phyloP scores from a whole-genome alignment of 805 yeast species.

The Wickerhamomyces canadensis region DNA sequence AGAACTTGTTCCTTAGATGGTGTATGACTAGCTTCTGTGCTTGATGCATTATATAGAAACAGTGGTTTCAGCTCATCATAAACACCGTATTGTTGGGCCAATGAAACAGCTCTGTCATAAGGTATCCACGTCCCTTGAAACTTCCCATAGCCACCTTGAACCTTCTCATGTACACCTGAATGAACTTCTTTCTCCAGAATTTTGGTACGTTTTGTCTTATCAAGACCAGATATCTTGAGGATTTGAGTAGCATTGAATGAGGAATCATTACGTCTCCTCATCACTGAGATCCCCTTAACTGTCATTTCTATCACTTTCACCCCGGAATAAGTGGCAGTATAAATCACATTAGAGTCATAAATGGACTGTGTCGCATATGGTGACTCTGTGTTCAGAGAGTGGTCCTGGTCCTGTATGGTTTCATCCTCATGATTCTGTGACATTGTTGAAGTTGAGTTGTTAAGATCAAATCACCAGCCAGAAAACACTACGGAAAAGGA shows the following conservation, averaged over 20 bases:
- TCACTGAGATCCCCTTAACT: constrained; percentile 63
- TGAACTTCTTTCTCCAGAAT: constrained; percentile 71
- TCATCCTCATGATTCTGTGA: background rate
- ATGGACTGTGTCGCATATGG: background rate
- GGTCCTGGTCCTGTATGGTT: background rate
- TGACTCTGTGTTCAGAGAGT: background rate
- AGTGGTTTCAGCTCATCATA: constrained; percentile 59
- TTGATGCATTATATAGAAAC: constrained; percentile 41
- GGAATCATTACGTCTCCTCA: constrained; percentile 70
- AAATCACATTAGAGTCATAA: constrained; percentile 33
- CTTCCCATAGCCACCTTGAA: constrained; percentile 81
- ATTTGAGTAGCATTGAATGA: constrained; percentile 86
- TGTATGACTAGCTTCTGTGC: constrained; percentile 30
- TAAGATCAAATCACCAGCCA: no score
- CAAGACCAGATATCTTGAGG: constrained; percentile 68
- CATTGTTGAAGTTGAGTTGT: background rate
- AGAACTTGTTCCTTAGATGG: constrained; percentile 46
- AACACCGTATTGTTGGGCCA: constrained; percentile 54
- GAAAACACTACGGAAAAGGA: no score
- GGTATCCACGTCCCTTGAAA: constrained; percentile 90
- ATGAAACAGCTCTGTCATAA: constrained; percentile 53
- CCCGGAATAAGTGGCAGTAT: constrained; percentile 74
- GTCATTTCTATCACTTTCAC: constrained; percentile 78
- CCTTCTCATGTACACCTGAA: constrained; percentile 62
- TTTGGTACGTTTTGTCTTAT: constrained; percentile 72